Base-by-base conservation (phyloP, 2,329 filamentous ascomycete species). In the Nothomitra cinnamomea region DNA sequence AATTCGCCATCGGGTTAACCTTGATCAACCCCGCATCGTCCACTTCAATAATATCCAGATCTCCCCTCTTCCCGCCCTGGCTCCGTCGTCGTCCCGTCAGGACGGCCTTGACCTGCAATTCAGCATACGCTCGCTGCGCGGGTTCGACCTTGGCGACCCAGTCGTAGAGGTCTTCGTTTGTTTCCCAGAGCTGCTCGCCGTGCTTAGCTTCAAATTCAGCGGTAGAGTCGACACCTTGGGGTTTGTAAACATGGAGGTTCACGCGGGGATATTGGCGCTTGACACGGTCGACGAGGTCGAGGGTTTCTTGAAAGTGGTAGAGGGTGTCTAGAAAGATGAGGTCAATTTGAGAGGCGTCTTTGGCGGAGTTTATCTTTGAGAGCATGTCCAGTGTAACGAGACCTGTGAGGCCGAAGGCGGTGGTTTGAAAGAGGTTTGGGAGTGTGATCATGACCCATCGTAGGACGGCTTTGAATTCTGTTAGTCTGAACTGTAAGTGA, bases 91-190 rank as follows among this genome's bases (percentile, higher is more conserved):
- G 87, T 53, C 92, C 92, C 47, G 92, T 98, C 59, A 98, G 75
- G 52, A 96, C 86, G 53, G 92, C 92, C 55, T 85, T 83, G 54
- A 96, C 89, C 62, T 85, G 79, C 56, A 96, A 78, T 58, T 94
- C 84, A 17, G 82, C 74, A 69, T 95, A 96, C 5, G 92, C 87
- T 57, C 92, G 82, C 70, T 95, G 83, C 54, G 89, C 87, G 15
- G 92, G 92, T 74, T 98, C 92, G 50, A 98, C 92, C 74, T 98
- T 98, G 71, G 89, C 92, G 58, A 92, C 76, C 76, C 87, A 96
- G 75, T 98, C 92, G 70, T 98, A 98, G 63, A 90, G 78, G 63
- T 95, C 86, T 51, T 88, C 78, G 59, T 92, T 83, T 32, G 74
- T 78, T 66, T 95, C 85, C 82, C 89, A 98, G 49, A 96, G 72